A percentile compares a stretch with the other conserved stretches of the same genome.
These are phyloP conservation scores for Penicillium mononematosum DNA, from an alignment of 495 filamentous ascomycete species.

Conservation along the genomic window DNA sequence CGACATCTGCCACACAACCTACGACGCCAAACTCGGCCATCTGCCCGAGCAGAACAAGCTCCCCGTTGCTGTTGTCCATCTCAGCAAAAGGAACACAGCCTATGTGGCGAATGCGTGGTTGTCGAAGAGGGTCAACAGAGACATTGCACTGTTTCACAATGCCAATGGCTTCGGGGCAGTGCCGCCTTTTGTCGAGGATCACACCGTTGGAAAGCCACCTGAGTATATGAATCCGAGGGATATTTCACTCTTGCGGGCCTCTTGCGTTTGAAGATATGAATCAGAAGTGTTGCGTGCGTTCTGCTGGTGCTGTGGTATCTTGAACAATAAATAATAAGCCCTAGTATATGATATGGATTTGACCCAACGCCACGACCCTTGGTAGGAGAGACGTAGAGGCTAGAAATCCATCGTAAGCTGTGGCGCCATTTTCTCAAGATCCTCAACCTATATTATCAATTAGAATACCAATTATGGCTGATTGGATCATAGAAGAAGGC, in stretches of 20 bases:
- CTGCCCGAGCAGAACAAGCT: constrained; percentile 30
- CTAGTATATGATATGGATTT: constrained; percentile 9
- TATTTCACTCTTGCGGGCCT: constrained; percentile 23
- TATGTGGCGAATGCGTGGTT: constrained; percentile 26
- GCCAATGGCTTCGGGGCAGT: constrained; percentile 27
- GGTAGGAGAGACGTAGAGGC: neutral
- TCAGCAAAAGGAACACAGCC: constrained; percentile 29
- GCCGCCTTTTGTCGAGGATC: constrained; percentile 29
- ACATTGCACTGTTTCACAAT: constrained; percentile 30
- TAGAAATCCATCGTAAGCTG: constrained; percentile 88
- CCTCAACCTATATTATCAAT: constrained; percentile 44
- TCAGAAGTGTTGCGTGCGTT: neutral
- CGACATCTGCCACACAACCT: constrained; percentile 26
- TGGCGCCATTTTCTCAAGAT: constrained; percentile 88
- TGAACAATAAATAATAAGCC: constrained; percentile 12
- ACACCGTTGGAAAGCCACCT: constrained; percentile 22
- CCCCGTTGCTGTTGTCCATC: constrained; percentile 26
- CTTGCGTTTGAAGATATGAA: constrained; percentile 12
- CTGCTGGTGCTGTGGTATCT: constrained; percentile 12
- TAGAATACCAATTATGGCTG: constrained; percentile 9
- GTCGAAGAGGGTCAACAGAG: constrained; percentile 27
- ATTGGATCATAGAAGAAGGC: constrained; percentile 21
- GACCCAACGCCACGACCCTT: constrained; percentile 18
- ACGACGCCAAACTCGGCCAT: constrained; percentile 27
- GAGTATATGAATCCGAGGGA: constrained; percentile 26